Base-by-base conservation (phyloP, 2,329 filamentous ascomycete species). In the Neonectria magnoliae region DNA sequence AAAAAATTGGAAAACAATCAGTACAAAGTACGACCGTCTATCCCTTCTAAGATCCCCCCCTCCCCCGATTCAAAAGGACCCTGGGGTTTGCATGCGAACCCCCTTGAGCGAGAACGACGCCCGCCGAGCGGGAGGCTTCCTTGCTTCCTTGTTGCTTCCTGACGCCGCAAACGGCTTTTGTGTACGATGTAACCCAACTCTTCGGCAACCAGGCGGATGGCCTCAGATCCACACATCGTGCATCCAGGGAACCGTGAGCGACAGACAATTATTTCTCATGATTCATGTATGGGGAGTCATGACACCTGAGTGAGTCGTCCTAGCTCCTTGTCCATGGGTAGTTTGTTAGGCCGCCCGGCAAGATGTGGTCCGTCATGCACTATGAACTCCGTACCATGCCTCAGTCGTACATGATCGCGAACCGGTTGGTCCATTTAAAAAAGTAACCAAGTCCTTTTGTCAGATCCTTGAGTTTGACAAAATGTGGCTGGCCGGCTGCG, bases 211-310 rank as follows among this genome's bases (percentile, higher is more conserved):
- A 22, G 27, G 8, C 14, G n/a, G 29, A 33, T 10, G 16, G 8
- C 27, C 16, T 14, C n/a, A 18, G 47, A 51, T 51, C 29, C 47
- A 31, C n/a, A 29, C 22, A n/a, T 47, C 14, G 44, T 27, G 29
- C 47, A 33, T 33, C 27, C 47, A 51, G 13, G 48, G 11, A 41
- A n/a, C 5, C 16, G 33, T 13, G 33, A 16, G 16, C 45, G 33
- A 60, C 52, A 29, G n/a, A 10, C 22, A 44, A 36, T n/a, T 10
- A 20, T 47, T 16, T 20, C 57, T 58, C 60, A 62, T 42, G 60
- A 62, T 57, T 62, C 54, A 62, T 48, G 54, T 48, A 31, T 54
- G 54, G 41, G 27, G 47, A 54, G 50, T 52, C 60, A 48, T 57
- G 48, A 53, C 60, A 45, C 41, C 31, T 48, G 31, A 27, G 48